A percentile compares a stretch with the other conserved stretches of the same genome.
Conservation (phyloP, 371 early-diverging fungal genomes). For the Vairimorpha necatrix region DNA sequence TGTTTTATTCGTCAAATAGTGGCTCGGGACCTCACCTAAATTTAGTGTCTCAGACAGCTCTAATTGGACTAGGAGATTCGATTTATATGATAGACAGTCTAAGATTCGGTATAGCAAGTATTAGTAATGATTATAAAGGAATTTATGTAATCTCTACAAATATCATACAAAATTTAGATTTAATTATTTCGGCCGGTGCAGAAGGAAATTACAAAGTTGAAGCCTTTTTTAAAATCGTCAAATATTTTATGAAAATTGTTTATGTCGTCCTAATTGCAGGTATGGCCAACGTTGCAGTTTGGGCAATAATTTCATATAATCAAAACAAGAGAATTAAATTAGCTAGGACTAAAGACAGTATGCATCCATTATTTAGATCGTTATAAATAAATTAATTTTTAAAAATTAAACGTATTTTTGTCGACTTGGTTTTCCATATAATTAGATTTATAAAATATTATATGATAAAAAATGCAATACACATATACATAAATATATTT, state of each 20-base stretch:
- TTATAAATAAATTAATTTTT: neutral
- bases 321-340: constrained; percentile 33
- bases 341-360: constrained; percentile 23
- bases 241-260: constrained; percentile 42
- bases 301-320: constrained; percentile 37
- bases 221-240: constrained; percentile 41
- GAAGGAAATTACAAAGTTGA: constrained; percentile 32
- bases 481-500: too few species aligned
- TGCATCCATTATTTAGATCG: constrained; percentile 36
- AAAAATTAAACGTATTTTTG: too few species aligned
- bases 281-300: constrained; percentile 27
- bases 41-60: constrained; percentile 42
- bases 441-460: too few species aligned
- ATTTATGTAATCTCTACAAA: constrained; percentile 24
- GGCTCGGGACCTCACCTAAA: constrained; percentile 47
- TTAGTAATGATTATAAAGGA: constrained; percentile 1
- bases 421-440: too few species aligned
- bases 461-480: too few species aligned
- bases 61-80: constrained; percentile 56
- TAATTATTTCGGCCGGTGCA: constrained; percentile 37
- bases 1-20: constrained; percentile 32
- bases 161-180: constrained; percentile 56
- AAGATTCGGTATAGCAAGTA: constrained; percentile 34
- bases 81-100: constrained; percentile 50
- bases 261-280: constrained; percentile 39